Percentiles rank a stretch among this genome's conserved stretches.
Conservation (phyloP, 768 basidiomycete genomes). For the Gloeostereum incarnatum region DNA sequence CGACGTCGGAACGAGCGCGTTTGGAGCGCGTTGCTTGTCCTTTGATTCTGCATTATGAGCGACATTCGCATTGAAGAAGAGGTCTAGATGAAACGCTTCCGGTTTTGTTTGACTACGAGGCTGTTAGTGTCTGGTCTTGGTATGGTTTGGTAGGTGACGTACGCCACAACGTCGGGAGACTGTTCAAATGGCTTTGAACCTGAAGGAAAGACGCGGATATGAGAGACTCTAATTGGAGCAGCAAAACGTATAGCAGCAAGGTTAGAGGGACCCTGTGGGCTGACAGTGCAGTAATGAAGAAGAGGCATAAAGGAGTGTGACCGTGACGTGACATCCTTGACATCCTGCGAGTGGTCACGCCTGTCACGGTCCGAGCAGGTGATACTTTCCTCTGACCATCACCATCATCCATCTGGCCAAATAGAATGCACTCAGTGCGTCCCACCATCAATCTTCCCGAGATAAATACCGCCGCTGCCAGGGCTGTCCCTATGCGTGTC, state of each 20-base stretch:
- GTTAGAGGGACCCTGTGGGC: constrained; percentile 44
- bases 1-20: constrained; percentile 62
- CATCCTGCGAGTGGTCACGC: no score
- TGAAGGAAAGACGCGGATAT: constrained; percentile 62
- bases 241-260: constrained; percentile 69
- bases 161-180: constrained; percentile 58
- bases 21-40: constrained; percentile 55
- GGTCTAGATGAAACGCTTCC: constrained; percentile 60
- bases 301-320: constrained; percentile 39
- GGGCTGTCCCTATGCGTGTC: constrained; percentile 24
- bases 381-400: no score
- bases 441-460: neutral
- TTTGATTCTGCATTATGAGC: constrained; percentile 33
- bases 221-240: constrained; percentile 56
- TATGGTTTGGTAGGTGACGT: constrained; percentile 12
- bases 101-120: constrained; percentile 55
- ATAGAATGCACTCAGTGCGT: no score
- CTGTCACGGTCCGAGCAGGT: no score
- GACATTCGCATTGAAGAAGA: constrained; percentile 68
- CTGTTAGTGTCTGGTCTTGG: constrained; percentile 5
- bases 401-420: neutral
- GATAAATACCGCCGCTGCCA: constrained; percentile 12
- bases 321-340: no score
- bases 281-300: constrained; percentile 60
- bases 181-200: constrained; percentile 52